Evolutionary conservation across 139 green algal genomes (phyloP), one percentile per base, ranked within the genome.

Genomic region (Chlamydomonas schloesseri): DNA sequence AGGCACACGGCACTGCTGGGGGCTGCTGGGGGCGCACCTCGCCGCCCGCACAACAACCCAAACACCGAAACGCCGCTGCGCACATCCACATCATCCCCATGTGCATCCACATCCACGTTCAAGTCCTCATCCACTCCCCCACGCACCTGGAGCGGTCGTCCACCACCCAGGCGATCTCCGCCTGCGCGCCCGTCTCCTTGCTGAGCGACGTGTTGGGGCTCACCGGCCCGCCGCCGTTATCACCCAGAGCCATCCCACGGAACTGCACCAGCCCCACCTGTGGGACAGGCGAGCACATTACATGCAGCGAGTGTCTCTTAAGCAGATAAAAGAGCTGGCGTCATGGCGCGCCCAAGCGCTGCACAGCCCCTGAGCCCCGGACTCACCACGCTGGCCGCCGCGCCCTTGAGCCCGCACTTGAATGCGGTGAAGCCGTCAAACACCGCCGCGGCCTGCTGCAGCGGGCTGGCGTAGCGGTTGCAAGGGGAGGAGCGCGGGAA

Each of bases 401-500:
- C 83, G 62, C 91, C 88, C 75, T 93, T 94, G 73, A 93, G 88
- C n/a, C 90, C 93, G 80, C 94, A 94, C 81, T 93, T 93, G 86
- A 93, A 94, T 6, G 78, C 31, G 4, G 84, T 72, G 21, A 94
- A 64, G 26, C 87, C 84, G 1, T 89, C 31, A 55, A 94, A 93
- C 31, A 86, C 76, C 34, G 91, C 91, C 5, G 85, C 86, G 18
- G 85, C 70, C 62, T 81, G 81, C 55, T 31, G 50, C 15, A 80
- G 5, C 9, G 24, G 71, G 14, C 8, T 28, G 21, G 6, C 21
- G 34, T 13, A 46, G 23, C 37, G 37, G 42, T 46, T 73, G 62
- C 81, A 89, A 11, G 89, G 89, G 50, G 65, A n/a, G 21, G 13
- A 37, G 9, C 24, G 71, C 3, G 87, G 87, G 57, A 87, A 90